Base-by-base conservation (phyloP, 306 rosid species). In the Acacia crassicarpa region DNA sequence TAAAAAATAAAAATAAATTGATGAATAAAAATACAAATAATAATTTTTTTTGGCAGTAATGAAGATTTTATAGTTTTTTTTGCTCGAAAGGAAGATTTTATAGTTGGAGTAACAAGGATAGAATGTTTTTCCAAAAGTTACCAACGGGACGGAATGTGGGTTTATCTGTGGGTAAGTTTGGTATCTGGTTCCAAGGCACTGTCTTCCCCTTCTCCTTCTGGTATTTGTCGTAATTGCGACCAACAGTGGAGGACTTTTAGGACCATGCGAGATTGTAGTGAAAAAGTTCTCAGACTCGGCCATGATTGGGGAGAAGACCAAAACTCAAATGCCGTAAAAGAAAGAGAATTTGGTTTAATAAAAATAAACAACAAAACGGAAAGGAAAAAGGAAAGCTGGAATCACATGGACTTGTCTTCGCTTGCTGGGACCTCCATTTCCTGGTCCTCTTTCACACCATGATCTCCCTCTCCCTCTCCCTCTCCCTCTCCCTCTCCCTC, bases 351-450 rank as follows among this genome's bases (percentile, higher is more conserved):
- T 23, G 35, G 17, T 61, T 61, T 4, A 61, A 61, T 61, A 59
- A 58, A 33, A 76, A 38, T 45, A 85, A 49, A 53, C 46, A 38
- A 56, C 2, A 53, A 40, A 22, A 38, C 48, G 38, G 27, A 75
- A 75, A 4, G 25, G 46, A 62, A 74, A 80, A 84, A 78, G 82
- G 23, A 74, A 88, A 86, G 94, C 93, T 91, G 95, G 90, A 91
- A 87, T 91, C 99, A 93, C 98, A 91, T 95, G 99, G 94, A 76
- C 91, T 88, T 90, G 97, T 92, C 92, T 87, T 90, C 91, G 78
- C 86, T 86, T 74, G 77, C 88, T 82, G 86, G 86, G 88, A 41
- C 90, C 89, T 84, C 86, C 83, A 80, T 77, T 63, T 80, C 74
- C 85, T 77, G 79, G 80, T 75, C 82, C 44, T 63, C 59, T 17